Evolutionary conservation across 2,329 filamentous ascomycete genomes (phyloP).

Genomic region (Colletotrichum sp.): DNA sequence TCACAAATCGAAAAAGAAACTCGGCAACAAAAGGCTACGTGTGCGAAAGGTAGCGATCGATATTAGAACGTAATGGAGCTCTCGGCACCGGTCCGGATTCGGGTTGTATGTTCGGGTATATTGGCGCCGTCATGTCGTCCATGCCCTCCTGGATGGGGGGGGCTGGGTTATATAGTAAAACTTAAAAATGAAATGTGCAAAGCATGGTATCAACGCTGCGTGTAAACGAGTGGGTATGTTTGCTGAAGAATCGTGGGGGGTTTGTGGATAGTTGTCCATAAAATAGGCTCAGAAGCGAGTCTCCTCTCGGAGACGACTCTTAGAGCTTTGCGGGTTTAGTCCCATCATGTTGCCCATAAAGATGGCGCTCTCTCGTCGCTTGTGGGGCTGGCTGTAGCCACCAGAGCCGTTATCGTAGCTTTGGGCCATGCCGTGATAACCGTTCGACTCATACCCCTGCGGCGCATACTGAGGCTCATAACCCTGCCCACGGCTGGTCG

Average conservation of each 20-base stretch:
- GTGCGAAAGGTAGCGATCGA: not conserved
- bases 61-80: constrained; percentile 18
- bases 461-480: constrained; percentile 51
- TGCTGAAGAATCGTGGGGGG: constrained; percentile 22
- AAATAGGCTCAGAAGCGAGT: constrained; percentile 47
- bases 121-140: constrained; percentile 15
- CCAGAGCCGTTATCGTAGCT: constrained; percentile 39
- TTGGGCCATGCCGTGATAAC: constrained; percentile 17
- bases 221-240: constrained; percentile 36
- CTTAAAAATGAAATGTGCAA: constrained; percentile 11
- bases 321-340: constrained; percentile 55
- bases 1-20: not conserved
- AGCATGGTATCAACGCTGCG: constrained; percentile 23
- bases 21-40: not conserved
- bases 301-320: constrained; percentile 61
- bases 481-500: constrained; percentile 31
- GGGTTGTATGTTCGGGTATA: constrained; percentile 20
- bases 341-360: constrained; percentile 57
- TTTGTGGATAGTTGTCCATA: constrained; percentile 9
- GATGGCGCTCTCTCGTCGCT: constrained; percentile 66
- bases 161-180: constrained; percentile 2
- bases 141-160: not conserved
- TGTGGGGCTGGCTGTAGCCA: constrained; percentile 45
- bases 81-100: constrained; percentile 25
- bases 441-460: constrained; percentile 26